Evolutionary conservation across 164 flowering plant genomes (phyloP), one percentile per base, ranked within the genome.

Genomic region (Berberis thunbergii): DNA sequence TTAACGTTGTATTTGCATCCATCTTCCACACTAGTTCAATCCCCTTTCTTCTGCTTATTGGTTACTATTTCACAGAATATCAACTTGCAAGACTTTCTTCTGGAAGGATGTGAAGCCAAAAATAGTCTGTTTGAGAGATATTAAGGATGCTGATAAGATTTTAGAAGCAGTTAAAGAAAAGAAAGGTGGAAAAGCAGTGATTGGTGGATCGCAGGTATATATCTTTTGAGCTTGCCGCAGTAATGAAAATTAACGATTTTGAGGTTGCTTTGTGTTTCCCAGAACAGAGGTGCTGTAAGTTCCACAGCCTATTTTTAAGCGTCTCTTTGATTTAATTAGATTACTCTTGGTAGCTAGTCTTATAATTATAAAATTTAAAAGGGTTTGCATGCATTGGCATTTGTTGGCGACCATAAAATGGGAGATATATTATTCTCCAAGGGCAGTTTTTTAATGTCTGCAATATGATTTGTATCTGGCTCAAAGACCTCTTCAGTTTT

Each of bases 271-370:
- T 95, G 96, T 96, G 91, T 62, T 95, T 83, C 70, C 99, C 99
- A 8, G 99, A 89, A 69, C 97, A 97, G 9, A 89, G 97, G 97
- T 95, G 97, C 86, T 89, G 99, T 95, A 89, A 89, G 99, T 89
- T 54, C 39, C 65, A 52, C 4, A 6, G 10, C 54, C 1, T 26
- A 26, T 26, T 52, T 26, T 26, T 26, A 26, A 26, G 26, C 26
- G 26, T 26, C 26, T 26, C 26, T 52, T 7, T 11, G 1, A 48
- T 48, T 48, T 48, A 48, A 45, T 9, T 6, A 43, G 26, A 26
- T 26, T 26, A 26, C 26, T 26, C 26, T 26, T 26, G 26, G 26
- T 26, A 26, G 26, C 26, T 26, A 26, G 26, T 26, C 26, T 26
- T 26, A 26, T 26, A 26, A 26, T 26, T 26, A 26, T 26, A 26